Evolutionary conservation across 768 basidiomycete species (phyloP).

Genomic region (Boletus subcaerulescens): DNA sequence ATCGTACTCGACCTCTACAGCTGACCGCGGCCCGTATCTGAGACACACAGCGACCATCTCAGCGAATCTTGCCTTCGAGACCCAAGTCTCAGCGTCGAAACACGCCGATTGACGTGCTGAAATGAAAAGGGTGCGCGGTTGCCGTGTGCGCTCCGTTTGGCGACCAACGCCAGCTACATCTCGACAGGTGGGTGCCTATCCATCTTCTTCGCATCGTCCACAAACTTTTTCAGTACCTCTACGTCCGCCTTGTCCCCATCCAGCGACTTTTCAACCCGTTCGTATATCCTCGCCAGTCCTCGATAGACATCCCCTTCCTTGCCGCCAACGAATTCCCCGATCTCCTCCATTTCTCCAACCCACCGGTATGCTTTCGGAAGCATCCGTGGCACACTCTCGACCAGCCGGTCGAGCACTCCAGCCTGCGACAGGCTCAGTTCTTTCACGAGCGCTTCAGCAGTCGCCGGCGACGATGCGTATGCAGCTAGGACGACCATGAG

Average conservation of each 20-base stretch:
- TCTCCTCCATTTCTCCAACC: slow-evolving; percentile 65
- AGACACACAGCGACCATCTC: not conserved
- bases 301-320: slow-evolving; percentile 44
- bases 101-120: slow-evolving; percentile 16
- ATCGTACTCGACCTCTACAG: not conserved
- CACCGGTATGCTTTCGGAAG: slow-evolving; percentile 62
- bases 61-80: not conserved
- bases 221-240: slow-evolving; percentile 41
- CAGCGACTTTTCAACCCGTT: slow-evolving; percentile 41
- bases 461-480: slow-evolving; percentile 55
- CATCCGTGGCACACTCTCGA: slow-evolving; percentile 43
- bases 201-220: slow-evolving; percentile 40
- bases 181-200: slow-evolving; percentile 13
- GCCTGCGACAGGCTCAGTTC: slow-evolving; percentile 50
- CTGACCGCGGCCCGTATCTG: not conserved
- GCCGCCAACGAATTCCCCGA: slow-evolving; percentile 51
- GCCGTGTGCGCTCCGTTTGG: slow-evolving; percentile 1
- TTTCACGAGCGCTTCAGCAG: slow-evolving; percentile 51
- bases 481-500: slow-evolving; percentile 38
- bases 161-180: slow-evolving; percentile 9
- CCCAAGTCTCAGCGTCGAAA: slow-evolving; percentile 12
- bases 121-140: slow-evolving; percentile 25
- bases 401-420: slow-evolving; percentile 39
- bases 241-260: slow-evolving; percentile 39
- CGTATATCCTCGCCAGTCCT: slow-evolving; percentile 46